These are phyloP conservation scores for Gracilaria vermiculophylla DNA, from an alignment of 23 red algal genomes.

Conservation along the genomic window DNA sequence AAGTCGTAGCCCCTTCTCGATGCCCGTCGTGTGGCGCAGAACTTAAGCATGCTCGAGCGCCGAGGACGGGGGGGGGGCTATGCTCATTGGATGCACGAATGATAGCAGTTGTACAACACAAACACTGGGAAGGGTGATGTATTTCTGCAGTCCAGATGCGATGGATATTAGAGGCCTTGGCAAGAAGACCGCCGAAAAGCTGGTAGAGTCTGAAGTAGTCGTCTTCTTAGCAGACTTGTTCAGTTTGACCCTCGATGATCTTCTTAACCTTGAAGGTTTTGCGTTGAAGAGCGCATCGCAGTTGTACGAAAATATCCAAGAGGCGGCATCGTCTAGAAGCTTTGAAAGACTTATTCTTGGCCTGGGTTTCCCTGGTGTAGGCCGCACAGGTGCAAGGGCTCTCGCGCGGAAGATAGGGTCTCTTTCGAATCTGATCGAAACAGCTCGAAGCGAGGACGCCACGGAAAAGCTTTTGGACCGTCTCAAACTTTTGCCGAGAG, in stretches of 20 bases:
- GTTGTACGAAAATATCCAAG: conserved; percentile 40
- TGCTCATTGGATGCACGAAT: conserved; percentile 56
- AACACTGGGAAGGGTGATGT: conserved; percentile 45
- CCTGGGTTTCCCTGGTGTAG: conserved; percentile 56
- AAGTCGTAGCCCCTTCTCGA: conserved; percentile 1
- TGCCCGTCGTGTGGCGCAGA: conserved; percentile 54
- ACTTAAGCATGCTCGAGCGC: background rate
- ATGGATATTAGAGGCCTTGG: conserved; percentile 81
- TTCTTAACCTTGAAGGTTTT: conserved; percentile 51
- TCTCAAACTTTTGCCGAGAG: conserved; percentile 64
- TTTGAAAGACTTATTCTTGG: conserved; percentile 56
- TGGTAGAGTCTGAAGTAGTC: conserved; percentile 40
- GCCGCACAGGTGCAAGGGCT: conserved; percentile 24
- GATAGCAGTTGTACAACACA: conserved; percentile 24
- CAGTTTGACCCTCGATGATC: conserved; percentile 40
- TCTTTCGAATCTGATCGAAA: conserved; percentile 13
- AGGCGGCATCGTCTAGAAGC: conserved; percentile 12
- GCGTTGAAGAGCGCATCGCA: conserved; percentile 41
- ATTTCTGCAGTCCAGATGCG: conserved; percentile 31
- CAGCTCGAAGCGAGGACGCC: background rate
- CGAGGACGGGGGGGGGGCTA: conserved; percentile 8
- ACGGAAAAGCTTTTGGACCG: background rate
- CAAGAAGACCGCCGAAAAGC: conserved; percentile 49
- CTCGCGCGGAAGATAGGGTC: conserved; percentile 28
- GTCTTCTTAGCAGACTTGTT: conserved; percentile 53